phyloP scores from a whole-genome alignment of 192 early-diverging fungal species.

The Kickxella alabastrina region DNA sequence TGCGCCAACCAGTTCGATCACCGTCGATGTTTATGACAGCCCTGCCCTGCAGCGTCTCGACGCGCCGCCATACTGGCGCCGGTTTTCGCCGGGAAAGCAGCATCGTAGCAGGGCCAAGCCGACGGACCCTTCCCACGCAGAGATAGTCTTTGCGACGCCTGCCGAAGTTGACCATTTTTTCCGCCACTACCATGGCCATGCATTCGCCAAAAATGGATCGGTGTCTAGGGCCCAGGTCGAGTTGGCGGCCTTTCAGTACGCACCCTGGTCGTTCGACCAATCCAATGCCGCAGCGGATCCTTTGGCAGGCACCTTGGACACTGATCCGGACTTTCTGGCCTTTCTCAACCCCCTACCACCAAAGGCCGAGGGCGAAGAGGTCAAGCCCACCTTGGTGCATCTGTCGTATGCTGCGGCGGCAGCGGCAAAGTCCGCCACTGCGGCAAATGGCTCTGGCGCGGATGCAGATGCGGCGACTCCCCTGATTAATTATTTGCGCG shows the following conservation, averaged over 20 bases:
- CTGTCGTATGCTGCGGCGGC: constrained; percentile 35
- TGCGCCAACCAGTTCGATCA: constrained; percentile 7
- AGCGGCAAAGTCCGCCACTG: constrained; percentile 1
- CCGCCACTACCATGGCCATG: constrained; percentile 36
- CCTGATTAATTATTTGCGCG: constrained; percentile 36
- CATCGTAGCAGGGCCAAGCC: constrained; percentile 30
- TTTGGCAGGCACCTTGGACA: constrained; percentile 28
- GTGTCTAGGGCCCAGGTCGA: constrained; percentile 26
- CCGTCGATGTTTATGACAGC: constrained; percentile 26
- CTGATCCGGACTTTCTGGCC: constrained; percentile 26
- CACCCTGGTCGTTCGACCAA: neutral
- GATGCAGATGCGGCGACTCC: constrained; percentile 16
- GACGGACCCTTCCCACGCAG: constrained; percentile 26
- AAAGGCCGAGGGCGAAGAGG: neutral
- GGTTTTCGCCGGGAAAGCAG: constrained; percentile 32
- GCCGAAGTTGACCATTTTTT: constrained; percentile 36
- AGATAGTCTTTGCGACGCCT: constrained; percentile 34
- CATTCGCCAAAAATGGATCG: constrained; percentile 27
- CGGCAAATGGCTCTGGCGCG: neutral
- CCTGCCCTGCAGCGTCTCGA: constrained; percentile 23
- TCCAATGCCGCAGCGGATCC: constrained; percentile 1
- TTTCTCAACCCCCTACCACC: constrained; percentile 12
- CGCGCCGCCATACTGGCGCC: constrained; percentile 39
- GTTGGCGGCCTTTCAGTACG: constrained; percentile 30
- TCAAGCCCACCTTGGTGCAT: neutral